phyloP scores from a whole-genome alignment of 345 rosid genomes.

The Melaleuca alternifolia region DNA sequence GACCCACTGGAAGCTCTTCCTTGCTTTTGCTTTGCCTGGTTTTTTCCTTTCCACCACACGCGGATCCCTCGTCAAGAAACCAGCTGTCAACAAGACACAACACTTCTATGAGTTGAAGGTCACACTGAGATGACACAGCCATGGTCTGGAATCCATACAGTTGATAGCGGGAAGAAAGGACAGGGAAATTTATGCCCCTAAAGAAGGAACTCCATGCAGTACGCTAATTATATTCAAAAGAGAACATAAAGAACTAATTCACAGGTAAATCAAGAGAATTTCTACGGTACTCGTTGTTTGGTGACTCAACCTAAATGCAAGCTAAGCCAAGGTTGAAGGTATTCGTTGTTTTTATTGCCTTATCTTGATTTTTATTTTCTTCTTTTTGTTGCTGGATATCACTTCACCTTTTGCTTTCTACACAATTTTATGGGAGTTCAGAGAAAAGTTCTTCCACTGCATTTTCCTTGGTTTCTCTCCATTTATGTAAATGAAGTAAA shows the following conservation, averaged over 20 bases:
- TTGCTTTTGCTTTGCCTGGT: slow-evolving; percentile 96
- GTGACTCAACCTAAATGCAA: neutral
- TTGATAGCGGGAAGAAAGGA: neutral
- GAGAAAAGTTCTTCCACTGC: neutral
- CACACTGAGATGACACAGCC: neutral
- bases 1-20: slow-evolving; percentile 99
- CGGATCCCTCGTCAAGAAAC: slow-evolving; percentile 89
- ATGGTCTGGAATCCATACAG: neutral
- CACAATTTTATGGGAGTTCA: neutral
- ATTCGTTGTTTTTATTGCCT: neutral
- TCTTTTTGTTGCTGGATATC: neutral
- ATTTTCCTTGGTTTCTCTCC: neutral
- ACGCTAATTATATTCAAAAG: neutral
- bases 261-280: neutral
- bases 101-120: neutral
- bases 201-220: neutral
- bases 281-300: neutral
- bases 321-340: neutral
- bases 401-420: neutral
- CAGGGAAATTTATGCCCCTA: neutral
- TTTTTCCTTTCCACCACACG: slow-evolving; percentile 97
- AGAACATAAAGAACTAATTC: neutral
- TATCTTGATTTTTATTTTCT: neutral
- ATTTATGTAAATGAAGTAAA: neutral
- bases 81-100: slow-evolving; percentile 30